Evolutionary conservation across 352 stramenopile genomes (phyloP), one percentile per base, ranked within the genome.

Genomic region (Pythium grandisporangium): DNA sequence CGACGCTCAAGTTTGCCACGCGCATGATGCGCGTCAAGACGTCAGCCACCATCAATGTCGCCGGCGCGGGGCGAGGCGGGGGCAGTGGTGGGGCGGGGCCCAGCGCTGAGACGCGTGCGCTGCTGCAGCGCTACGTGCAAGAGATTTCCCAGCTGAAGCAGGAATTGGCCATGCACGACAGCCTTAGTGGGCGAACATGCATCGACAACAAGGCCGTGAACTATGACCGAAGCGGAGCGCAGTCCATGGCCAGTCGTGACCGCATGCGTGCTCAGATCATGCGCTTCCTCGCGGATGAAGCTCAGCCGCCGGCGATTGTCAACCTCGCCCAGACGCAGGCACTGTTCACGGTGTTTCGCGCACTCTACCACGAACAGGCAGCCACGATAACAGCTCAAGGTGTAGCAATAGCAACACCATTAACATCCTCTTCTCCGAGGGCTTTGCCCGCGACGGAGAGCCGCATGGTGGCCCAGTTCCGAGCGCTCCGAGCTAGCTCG

Each of bases 1-100:
- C 78, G 37, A 97, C 89, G 13, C 69, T 97, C 26, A 90, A 94
- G 44, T 97, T 97, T 57, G 90, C 90, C 30, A 84, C 78, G 20
- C 74, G 84, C 17, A 90, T 91, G 53, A 85, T 88, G 54, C 68
- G 72, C 11, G 82, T 95, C 36, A 91, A 90, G 54, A 91, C 70
- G 16, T 74, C 64, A 3, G 66, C 78, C 10, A 54, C 87, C 38
- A 56, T 92, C 30, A 93, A 92, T 38, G 49, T 84, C 37, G 46
- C 45, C 0, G 39, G 40, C 21, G 41, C 42, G 14, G 47, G 25
- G 1, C 23, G 45, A 22, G 44, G 30, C 23, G 48, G 49, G 14
- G 44, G 45, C n/a, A 25, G 41, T 26, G 39, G 42, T 27, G 53
- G 48, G 23, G 38, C 23, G 17, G 50, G 37, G 29, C 27, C 53